A percentile compares a stretch with the other conserved stretches of the same genome.
These are phyloP conservation scores for Omphalotus olearius DNA, from an alignment of 1,284 basidiomycete genomes.

Conservation along the genomic window DNA sequence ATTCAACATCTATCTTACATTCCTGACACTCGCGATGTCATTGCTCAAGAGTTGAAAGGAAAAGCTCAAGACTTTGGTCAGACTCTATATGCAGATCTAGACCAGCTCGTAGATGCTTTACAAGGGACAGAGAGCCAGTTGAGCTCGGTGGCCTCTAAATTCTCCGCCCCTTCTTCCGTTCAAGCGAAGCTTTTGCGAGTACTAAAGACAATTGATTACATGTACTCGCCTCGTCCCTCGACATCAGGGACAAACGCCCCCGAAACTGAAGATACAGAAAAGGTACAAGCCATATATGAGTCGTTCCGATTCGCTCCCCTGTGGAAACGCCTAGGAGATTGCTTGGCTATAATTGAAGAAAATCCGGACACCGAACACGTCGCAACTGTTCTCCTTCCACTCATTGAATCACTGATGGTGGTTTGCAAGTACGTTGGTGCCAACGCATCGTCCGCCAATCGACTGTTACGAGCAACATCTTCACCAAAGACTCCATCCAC, in stretches of 20 bases:
- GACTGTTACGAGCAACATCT: conserved; percentile 50
- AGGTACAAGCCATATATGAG: conserved; percentile 82
- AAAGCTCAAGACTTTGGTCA: conserved; percentile 87
- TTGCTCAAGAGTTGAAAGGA: conserved; percentile 80
- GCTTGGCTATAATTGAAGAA: conserved; percentile 78
- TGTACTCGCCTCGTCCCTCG: conserved; percentile 72
- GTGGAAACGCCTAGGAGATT: conserved; percentile 85
- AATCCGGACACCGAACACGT: conserved; percentile 81
- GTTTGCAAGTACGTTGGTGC: conserved; percentile 92
- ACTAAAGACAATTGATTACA: conserved; percentile 94
- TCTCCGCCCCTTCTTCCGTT: conserved; percentile 87
- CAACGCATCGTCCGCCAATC: conserved; percentile 41
- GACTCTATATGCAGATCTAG: conserved; percentile 69
- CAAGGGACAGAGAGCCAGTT: conserved; percentile 48
- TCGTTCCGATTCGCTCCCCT: conserved; percentile 83
- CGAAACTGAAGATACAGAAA: conserved; percentile 62
- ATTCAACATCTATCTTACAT: conserved; percentile 89
- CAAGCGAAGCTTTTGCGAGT: conserved; percentile 92
- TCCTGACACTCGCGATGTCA: conserved; percentile 81
- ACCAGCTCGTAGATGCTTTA: conserved; percentile 67
- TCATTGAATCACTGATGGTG: conserved; percentile 96
- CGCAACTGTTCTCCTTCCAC: conserved; percentile 84
- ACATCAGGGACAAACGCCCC: conserved; percentile 32
- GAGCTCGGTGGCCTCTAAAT: conserved; percentile 75
- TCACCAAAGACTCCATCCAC: conserved; percentile 67